These are phyloP conservation scores for Chaetomium tenue DNA, from an alignment of 495 filamentous ascomycete genomes.

Conservation along the genomic window DNA sequence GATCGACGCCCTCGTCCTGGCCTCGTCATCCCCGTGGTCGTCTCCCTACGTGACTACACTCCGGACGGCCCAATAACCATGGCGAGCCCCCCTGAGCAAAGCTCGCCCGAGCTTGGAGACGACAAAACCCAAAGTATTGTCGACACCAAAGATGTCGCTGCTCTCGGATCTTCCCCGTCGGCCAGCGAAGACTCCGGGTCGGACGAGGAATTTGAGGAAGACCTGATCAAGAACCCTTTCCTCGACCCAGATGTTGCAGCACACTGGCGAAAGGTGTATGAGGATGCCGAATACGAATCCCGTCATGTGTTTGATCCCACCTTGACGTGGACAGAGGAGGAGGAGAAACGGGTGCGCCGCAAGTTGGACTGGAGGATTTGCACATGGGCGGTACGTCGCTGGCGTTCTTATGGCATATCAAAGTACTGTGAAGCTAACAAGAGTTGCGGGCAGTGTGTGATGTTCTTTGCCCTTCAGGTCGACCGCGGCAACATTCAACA, in stretches of 20 bases:
- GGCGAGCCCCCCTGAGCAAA: background rate
- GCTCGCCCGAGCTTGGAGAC: background rate
- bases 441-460: conserved; percentile 33
- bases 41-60: background rate
- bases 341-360: conserved; percentile 52
- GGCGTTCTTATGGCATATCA: conserved; percentile 7
- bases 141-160: conserved; percentile 10
- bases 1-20: too few relatives aligned
- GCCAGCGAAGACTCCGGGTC: conserved; percentile 9
- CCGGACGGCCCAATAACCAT: background rate
- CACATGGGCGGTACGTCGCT: conserved; percentile 48
- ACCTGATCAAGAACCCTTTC: conserved; percentile 41
- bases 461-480: conserved; percentile 59
- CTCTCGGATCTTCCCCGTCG: background rate
- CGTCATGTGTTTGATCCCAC: conserved; percentile 53
- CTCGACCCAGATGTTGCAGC: conserved; percentile 46
- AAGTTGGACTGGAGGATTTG: conserved; percentile 54
- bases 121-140: background rate
- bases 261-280: conserved; percentile 49
- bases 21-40: background rate
- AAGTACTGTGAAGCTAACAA: background rate
- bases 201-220: conserved; percentile 11
- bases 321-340: conserved; percentile 52
- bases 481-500: conserved; percentile 58
- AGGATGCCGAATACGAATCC: conserved; percentile 52